A percentile compares a stretch with the other conserved stretches of the same genome.
phyloP scores from a whole-genome alignment of 2,329 filamentous ascomycete species.

The Pyricularia sp. region DNA sequence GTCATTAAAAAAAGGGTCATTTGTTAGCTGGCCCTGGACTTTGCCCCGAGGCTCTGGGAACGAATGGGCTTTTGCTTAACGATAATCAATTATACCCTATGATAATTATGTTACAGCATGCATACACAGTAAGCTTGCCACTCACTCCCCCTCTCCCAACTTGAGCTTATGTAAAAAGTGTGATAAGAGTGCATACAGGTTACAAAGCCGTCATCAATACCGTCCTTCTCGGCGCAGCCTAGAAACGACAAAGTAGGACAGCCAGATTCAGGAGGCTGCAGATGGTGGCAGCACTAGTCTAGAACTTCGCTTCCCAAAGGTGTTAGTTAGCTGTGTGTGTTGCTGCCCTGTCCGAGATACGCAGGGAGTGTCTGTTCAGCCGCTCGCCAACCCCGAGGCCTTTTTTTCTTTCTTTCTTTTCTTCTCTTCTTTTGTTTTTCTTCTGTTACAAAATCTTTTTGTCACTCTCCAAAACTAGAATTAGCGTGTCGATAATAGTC shows the following conservation, averaged over 20 bases:
- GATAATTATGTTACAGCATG: too few species aligned
- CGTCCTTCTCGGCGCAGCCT: not conserved
- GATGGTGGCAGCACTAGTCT: not conserved
- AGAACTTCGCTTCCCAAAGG: not conserved
- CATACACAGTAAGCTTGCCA: too few species aligned
- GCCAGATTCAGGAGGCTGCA: not conserved
- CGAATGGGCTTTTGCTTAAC: too few species aligned
- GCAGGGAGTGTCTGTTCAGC: not conserved
- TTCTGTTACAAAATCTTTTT: not conserved
- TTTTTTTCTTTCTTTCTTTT: not conserved
- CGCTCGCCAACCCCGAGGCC: not conserved
- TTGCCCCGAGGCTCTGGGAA: too few species aligned
- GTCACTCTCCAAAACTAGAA: not conserved
- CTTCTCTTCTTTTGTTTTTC: not conserved
- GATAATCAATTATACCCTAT: too few species aligned
- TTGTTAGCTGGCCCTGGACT: too few species aligned
- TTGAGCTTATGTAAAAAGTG: too few species aligned
- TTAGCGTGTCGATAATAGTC: not conserved
- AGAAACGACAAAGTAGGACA: not conserved
- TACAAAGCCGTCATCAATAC: too few species aligned
- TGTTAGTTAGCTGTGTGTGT: not conserved
- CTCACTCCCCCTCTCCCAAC: too few species aligned
- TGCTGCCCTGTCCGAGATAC: not conserved
- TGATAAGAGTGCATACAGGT: too few species aligned
- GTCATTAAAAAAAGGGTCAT: too few species aligned